A percentile compares a stretch with the other conserved stretches of the same genome.
phyloP scores from a whole-genome alignment of 1,139 yeast genomes.

The Lodderomyces metapsilosis region DNA sequence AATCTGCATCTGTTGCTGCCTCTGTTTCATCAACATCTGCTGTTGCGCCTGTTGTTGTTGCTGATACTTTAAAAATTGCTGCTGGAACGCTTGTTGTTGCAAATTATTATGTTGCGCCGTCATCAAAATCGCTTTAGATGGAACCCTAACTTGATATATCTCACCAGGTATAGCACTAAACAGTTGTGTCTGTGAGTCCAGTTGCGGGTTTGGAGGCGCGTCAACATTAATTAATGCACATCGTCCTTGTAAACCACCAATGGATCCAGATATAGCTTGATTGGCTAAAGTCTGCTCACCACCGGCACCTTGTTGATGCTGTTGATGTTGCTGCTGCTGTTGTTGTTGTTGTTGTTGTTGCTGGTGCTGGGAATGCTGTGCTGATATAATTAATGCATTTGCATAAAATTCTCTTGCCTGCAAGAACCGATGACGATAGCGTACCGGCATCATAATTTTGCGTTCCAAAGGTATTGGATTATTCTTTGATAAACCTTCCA shows the following conservation, averaged over 20 bases:
- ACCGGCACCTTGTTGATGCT: slow-evolving; percentile 11
- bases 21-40: slow-evolving; percentile 3
- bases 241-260: slow-evolving; percentile 74
- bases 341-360: slow-evolving; percentile 15
- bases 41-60: slow-evolving; percentile 43
- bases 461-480: slow-evolving; percentile 82
- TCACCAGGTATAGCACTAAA: slow-evolving; percentile 54
- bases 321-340: slow-evolving; percentile 10
- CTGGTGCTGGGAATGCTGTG: slow-evolving; percentile 21
- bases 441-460: slow-evolving; percentile 66
- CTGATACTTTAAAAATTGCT: slow-evolving; percentile 45
- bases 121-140: slow-evolving; percentile 49
- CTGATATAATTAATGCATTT: slow-evolving; percentile 47
- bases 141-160: slow-evolving; percentile 60
- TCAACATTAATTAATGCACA: slow-evolving; percentile 74
- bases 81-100: slow-evolving; percentile 52
- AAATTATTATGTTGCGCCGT: slow-evolving; percentile 45
- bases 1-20: slow-evolving; percentile 22
- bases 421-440: slow-evolving; percentile 68
- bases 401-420: slow-evolving; percentile 85
- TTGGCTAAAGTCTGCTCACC: slow-evolving; percentile 43
- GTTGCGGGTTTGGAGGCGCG: slow-evolving; percentile 20
- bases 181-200: slow-evolving; percentile 43
- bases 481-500: slow-evolving; percentile 85
- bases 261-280: slow-evolving; percentile 53